phyloP scores from a whole-genome alignment of 192 early-diverging fungal genomes.

The Coemansia sp. region DNA sequence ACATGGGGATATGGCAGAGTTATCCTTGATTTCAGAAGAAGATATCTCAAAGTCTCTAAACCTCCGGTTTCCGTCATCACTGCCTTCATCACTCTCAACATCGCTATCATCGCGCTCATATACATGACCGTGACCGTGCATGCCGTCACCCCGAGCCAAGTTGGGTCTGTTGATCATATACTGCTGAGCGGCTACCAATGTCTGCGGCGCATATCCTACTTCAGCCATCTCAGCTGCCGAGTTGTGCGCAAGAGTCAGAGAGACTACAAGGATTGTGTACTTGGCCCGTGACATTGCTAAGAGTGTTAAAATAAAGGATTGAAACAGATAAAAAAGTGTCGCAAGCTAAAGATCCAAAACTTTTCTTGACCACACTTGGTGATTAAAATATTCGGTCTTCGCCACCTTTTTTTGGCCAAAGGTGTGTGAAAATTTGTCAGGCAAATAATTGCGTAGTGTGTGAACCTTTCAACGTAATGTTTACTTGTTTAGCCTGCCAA shows the following conservation, averaged over 20 bases:
- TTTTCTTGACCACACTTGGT: no score
- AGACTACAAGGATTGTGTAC: not conserved
- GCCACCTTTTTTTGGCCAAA: not conserved
- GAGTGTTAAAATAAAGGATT: not conserved
- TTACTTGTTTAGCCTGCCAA: not conserved
- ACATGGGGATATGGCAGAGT: conserved; percentile 10
- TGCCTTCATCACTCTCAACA: not conserved
- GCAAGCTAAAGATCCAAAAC: not conserved
- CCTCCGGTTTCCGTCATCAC: not conserved
- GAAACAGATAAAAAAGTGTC: not conserved
- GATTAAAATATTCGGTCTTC: not conserved
- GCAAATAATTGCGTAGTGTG: not conserved
- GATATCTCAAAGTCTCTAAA: conserved; percentile 4
- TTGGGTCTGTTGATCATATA: conserved; percentile 28
- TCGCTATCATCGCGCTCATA: conserved; percentile 11
- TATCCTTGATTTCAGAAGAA: conserved; percentile 15
- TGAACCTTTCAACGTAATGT: not conserved
- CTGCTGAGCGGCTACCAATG: conserved; percentile 36
- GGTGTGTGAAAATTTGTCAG: not conserved
- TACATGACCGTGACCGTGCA: not conserved
- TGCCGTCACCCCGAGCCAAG: not conserved
- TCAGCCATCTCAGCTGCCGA: conserved; percentile 15
- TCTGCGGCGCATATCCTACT: conserved; percentile 48
- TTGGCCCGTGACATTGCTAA: not conserved
- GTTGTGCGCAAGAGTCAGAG: not conserved